Evolutionary conservation across 345 rosid genomes (phyloP).

Genomic region (Raphanus raphanistrum): DNA sequence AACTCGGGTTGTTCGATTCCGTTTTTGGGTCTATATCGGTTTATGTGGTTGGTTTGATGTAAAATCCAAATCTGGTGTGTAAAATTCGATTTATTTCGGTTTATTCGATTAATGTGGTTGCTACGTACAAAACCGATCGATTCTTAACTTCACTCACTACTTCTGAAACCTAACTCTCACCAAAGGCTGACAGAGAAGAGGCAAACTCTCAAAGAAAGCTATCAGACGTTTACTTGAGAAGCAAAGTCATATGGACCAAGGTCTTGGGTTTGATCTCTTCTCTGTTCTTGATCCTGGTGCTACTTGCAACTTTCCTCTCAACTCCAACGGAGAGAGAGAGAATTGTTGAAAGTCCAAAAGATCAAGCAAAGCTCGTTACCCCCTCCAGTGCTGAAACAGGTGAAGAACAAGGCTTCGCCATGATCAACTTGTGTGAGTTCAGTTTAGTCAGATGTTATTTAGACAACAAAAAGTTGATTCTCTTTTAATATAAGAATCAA

Average conservation of each 20-base stretch:
- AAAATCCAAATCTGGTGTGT: no score
- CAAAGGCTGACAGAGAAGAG: conserved; percentile 38
- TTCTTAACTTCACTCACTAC: conserved; percentile 38
- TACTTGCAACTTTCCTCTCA: conserved; percentile 37
- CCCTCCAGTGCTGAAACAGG: conserved; percentile 65
- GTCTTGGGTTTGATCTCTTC: conserved; percentile 62
- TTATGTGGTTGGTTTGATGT: no score
- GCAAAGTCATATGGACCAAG: conserved; percentile 46
- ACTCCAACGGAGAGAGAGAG: conserved; percentile 51
- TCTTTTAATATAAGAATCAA: conserved; percentile 5
- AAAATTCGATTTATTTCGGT: no score
- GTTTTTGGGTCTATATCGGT: no score
- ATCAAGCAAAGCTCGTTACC: conserved; percentile 41
- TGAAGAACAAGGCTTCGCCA: conserved; percentile 71
- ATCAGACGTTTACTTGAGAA: conserved; percentile 61
- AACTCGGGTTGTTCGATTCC: no score
- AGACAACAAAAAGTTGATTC: background rate
- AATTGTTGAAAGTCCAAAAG: conserved; percentile 37
- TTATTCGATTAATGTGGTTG: no score
- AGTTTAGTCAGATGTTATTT: conserved; percentile 10
- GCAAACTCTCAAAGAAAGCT: conserved; percentile 48
- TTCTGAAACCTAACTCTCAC: conserved; percentile 44
- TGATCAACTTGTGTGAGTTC: conserved; percentile 40
- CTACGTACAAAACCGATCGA: no score
- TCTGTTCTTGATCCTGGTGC: conserved; percentile 63